These are phyloP conservation scores for Microbotryum saponariae DNA, from an alignment of 1,284 basidiomycete genomes.

Conservation along the genomic window DNA sequence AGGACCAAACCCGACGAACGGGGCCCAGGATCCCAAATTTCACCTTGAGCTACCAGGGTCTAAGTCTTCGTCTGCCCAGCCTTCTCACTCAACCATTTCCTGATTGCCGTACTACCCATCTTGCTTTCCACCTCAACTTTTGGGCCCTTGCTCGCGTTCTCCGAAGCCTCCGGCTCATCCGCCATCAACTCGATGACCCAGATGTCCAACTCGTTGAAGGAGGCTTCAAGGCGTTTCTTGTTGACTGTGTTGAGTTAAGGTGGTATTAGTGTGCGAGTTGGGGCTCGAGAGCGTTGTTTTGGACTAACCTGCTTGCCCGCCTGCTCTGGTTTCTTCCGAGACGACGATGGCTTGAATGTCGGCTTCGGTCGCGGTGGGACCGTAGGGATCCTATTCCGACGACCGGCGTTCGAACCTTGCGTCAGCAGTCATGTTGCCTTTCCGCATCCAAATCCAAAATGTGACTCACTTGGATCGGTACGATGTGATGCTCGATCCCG, in stretches of 20 bases:
- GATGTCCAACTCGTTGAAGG: slow-evolving; percentile 10
- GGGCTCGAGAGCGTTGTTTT: not conserved
- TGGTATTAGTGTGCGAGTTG: not conserved
- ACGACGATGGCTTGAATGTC: slow-evolving; percentile 80
- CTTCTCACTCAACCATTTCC: slow-evolving; percentile 59
- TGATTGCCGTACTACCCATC: slow-evolving; percentile 82
- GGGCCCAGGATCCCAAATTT: too few relatives aligned
- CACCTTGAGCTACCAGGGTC: too few relatives aligned
- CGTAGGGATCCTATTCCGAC: slow-evolving; percentile 60
- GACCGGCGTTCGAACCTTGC: not conserved
- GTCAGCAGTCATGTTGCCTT: not conserved
- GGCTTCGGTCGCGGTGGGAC: slow-evolving; percentile 75
- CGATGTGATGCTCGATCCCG: slow-evolving; percentile 55
- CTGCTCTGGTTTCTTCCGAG: slow-evolving; percentile 70
- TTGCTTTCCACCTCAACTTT: slow-evolving; percentile 60
- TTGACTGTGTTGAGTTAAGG: slow-evolving; percentile 19
- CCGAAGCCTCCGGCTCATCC: slow-evolving; percentile 43
- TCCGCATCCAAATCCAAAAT: not conserved
- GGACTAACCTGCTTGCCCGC: slow-evolving; percentile 61
- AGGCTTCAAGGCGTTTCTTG: slow-evolving; percentile 8
- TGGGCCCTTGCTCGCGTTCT: slow-evolving; percentile 55
- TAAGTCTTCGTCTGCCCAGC: too few relatives aligned
- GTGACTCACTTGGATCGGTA: slow-evolving; percentile 50
- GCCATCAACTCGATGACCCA: slow-evolving; percentile 29
- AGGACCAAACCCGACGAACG: too few relatives aligned